Base-by-base conservation (phyloP, 768 basidiomycete species). In the Tylopilus cervinicoccineus region DNA sequence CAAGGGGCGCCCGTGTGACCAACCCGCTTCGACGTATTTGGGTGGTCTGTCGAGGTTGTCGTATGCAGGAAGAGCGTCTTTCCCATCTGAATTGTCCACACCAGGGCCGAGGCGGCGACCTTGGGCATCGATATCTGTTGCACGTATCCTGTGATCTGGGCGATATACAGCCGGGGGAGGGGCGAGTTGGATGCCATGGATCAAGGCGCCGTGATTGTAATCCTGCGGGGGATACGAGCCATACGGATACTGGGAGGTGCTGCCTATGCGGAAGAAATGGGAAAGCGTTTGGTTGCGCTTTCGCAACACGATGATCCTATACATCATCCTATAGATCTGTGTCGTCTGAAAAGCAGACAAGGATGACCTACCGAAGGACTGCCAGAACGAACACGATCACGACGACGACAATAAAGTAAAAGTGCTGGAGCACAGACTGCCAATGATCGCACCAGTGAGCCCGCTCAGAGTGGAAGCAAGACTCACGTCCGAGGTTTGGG, bases 21-120 rank as follows among this genome's bases (percentile, higher is more conserved):
- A 48, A 24, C 49, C 31, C 6, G 48, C 42, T 19, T 71, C 72
- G 0, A 58, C 31, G 54, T 79, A 79, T 45, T 71, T 75, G 23
- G 78, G 77, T 23, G 76, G 77, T 10, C 74, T 67, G 26, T 76
- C 76, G 12, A 59, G 41, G 13, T 53, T 60, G 37, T 78, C 72
- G 38, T 79, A 79, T 5, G 76, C 74, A 8, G 77, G 78, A 22
- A 79, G 67, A 0, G 57, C 48, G 27, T 79, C 78, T 52, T 78
- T 78, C 50, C 74, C 72, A 0, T 62, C 59, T 47, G 65, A 50
- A 11, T 56, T 57, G 16, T 68, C 70, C 43, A 68, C 69, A 32
- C 69, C 59, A 1, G 52, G 45, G 8, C 56, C 60, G 8, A 60
- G 36, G 19, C 76, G 61, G 40, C 77, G 70, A 14, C 78, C 78